A percentile compares a stretch with the other conserved stretches of the same genome.
These are phyloP conservation scores for Diaporthe ampelina DNA, from an alignment of 2,329 filamentous ascomycete species.

Conservation along the genomic window DNA sequence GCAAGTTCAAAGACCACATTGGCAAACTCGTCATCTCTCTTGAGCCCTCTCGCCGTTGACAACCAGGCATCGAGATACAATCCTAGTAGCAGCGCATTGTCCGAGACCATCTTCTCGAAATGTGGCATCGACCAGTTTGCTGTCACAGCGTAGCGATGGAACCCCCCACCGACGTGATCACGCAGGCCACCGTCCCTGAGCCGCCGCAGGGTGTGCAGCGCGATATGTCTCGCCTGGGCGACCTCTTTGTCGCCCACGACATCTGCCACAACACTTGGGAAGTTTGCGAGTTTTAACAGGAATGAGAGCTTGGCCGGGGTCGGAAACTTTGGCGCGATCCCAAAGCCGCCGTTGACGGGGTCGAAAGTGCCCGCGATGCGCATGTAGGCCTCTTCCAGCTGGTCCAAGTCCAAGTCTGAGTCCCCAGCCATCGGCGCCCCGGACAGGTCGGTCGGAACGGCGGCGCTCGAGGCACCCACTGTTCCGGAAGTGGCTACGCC, in stretches of 20 bases:
- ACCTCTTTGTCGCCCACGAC: conserved; percentile 90
- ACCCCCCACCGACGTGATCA: conserved; percentile 70
- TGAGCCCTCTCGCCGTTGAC: conserved; percentile 53
- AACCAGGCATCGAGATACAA: conserved; percentile 91
- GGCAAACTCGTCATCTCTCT: conserved; percentile 76
- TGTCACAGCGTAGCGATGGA: conserved; percentile 87
- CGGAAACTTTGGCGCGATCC: conserved; percentile 86
- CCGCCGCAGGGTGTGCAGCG: conserved; percentile 81
- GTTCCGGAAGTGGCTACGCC: conserved; percentile 49
- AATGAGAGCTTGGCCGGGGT: conserved; percentile 89
- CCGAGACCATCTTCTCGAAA: conserved; percentile 97
- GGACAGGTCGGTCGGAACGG: conserved; percentile 40
- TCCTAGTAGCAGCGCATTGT: conserved; percentile 88
- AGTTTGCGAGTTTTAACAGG: conserved; percentile 80
- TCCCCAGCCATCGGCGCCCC: conserved; percentile 47
- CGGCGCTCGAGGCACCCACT: conserved; percentile 48
- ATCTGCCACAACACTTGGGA: conserved; percentile 80
- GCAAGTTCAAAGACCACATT: conserved; percentile 85
- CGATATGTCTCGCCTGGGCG: conserved; percentile 81
- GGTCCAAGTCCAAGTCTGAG: conserved; percentile 87
- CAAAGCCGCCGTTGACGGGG: conserved; percentile 83
- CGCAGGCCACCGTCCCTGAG: conserved; percentile 72
- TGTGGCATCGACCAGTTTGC: conserved; percentile 94
- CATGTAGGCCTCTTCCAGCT: conserved; percentile 89
- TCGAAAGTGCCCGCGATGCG: conserved; percentile 89